These are phyloP conservation scores for Penicillium fimorum DNA, from an alignment of 495 filamentous ascomycete species.

Conservation along the genomic window DNA sequence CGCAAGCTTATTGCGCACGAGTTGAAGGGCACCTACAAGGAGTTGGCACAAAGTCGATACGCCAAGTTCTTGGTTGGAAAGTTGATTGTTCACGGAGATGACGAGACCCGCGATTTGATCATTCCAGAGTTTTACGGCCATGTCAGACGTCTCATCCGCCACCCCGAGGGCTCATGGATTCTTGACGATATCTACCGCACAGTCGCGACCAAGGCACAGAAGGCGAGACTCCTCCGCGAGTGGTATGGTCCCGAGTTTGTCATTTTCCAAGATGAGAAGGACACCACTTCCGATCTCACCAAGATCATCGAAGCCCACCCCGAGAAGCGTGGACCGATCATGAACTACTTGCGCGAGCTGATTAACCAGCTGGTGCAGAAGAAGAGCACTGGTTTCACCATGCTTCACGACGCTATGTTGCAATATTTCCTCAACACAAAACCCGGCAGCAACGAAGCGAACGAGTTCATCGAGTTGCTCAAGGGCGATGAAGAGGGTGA, in stretches of 20 bases:
- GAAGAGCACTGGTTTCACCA: slow-evolving; percentile 90
- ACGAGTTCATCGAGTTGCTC: slow-evolving; percentile 84
- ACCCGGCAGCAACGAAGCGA: slow-evolving; percentile 71
- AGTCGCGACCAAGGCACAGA: slow-evolving; percentile 79
- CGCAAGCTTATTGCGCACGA: slow-evolving; percentile 83
- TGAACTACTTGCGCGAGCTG: slow-evolving; percentile 78
- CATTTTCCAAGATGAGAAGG: slow-evolving; percentile 64
- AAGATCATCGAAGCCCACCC: slow-evolving; percentile 71
- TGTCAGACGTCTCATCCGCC: slow-evolving; percentile 87
- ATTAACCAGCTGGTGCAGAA: slow-evolving; percentile 92
- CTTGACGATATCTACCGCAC: slow-evolving; percentile 92
- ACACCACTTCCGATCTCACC: slow-evolving; percentile 58
- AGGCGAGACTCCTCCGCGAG: slow-evolving; percentile 78
- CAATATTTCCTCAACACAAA: slow-evolving; percentile 87
- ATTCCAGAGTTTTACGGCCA: slow-evolving; percentile 93
- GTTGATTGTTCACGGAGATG: slow-evolving; percentile 83
- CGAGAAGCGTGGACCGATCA: slow-evolving; percentile 80
- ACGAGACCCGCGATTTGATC: slow-evolving; percentile 79
- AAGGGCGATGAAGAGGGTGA: slow-evolving; percentile 89
- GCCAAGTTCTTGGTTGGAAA: slow-evolving; percentile 97
- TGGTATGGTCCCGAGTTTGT: slow-evolving; percentile 97
- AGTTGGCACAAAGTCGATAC: slow-evolving; percentile 89
- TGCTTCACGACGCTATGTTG: slow-evolving; percentile 96
- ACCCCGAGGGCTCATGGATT: slow-evolving; percentile 94
- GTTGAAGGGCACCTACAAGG: slow-evolving; percentile 78